A percentile compares a stretch with the other conserved stretches of the same genome.
Evolutionary conservation across 768 basidiomycete species (phyloP).

Genomic region (Boletus speciosus): DNA sequence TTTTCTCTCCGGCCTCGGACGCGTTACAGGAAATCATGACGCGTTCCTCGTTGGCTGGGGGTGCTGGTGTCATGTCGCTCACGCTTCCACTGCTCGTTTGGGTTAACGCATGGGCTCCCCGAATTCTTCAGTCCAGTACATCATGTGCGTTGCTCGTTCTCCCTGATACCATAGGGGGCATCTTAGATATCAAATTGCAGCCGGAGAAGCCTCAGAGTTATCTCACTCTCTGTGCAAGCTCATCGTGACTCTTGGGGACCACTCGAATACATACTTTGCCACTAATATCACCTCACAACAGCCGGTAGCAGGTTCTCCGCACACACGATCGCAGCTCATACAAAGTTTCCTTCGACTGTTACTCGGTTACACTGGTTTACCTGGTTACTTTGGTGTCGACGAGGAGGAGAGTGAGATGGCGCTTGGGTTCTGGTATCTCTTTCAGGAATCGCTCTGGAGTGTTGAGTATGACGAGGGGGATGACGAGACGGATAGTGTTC

Average conservation of each 20-base stretch:
- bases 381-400: slow-evolving; percentile 76
- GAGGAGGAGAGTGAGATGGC: slow-evolving; percentile 89
- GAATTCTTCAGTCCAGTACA: slow-evolving; percentile 40
- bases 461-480: slow-evolving; percentile 49
- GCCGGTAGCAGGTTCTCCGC: slow-evolving; percentile 33
- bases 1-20: slow-evolving; percentile 65
- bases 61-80: slow-evolving; percentile 62
- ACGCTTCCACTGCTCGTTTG: slow-evolving; percentile 87
- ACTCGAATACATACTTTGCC: slow-evolving; percentile 77
- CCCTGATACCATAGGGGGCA: background rate
- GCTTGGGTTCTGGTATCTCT: slow-evolving; percentile 84
- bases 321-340: slow-evolving; percentile 48
- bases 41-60: slow-evolving; percentile 68
- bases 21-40: slow-evolving; percentile 76
- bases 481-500: slow-evolving; percentile 23
- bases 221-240: slow-evolving; percentile 79
- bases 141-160: slow-evolving; percentile 30
- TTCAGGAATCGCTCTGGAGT: slow-evolving; percentile 84
- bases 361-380: slow-evolving; percentile 69
- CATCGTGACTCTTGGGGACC: slow-evolving; percentile 78
- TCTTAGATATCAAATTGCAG: slow-evolving; percentile 10
- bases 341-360: slow-evolving; percentile 72
- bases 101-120: slow-evolving; percentile 53
- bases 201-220: slow-evolving; percentile 42
- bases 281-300: slow-evolving; percentile 53